Conservation (phyloP, 345 rosid genomes). For the Raphanus sativus region DNA sequence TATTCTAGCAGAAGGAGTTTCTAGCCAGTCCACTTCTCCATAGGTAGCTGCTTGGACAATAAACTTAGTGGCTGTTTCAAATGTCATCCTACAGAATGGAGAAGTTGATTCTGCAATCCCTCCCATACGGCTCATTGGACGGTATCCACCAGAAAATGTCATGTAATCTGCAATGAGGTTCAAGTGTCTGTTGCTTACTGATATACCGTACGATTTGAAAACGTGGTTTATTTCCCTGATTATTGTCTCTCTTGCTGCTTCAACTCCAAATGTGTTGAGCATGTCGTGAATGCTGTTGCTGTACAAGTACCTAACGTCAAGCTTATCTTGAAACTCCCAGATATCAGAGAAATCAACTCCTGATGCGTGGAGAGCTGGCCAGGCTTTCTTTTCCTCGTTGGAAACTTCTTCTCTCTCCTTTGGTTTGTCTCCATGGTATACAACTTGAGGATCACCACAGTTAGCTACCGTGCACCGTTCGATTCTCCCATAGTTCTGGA, state of each 20-base stretch:
- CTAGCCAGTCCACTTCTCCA: slow-evolving; percentile 69
- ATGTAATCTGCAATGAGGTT: slow-evolving; percentile 86
- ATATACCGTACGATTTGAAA: slow-evolving; percentile 73
- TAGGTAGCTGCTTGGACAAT: slow-evolving; percentile 80
- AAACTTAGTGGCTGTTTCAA: slow-evolving; percentile 90
- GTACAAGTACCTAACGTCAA: slow-evolving; percentile 79
- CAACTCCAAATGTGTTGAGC: slow-evolving; percentile 82
- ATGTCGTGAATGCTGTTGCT: slow-evolving; percentile 76
- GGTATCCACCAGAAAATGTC: slow-evolving; percentile 84
- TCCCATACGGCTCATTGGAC: slow-evolving; percentile 88
- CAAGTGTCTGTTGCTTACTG: slow-evolving; percentile 74
- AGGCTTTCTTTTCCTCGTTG: slow-evolving; percentile 49
- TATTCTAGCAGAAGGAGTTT: slow-evolving; percentile 82
- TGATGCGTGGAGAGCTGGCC: slow-evolving; percentile 66
- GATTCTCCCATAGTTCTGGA: slow-evolving; percentile 78
- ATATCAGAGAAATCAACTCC: slow-evolving; percentile 75
- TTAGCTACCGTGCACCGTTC: slow-evolving; percentile 58
- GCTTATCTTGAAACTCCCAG: slow-evolving; percentile 65
- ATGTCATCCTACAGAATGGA: slow-evolving; percentile 84
- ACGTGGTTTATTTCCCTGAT: slow-evolving; percentile 83
- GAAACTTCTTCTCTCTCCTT: slow-evolving; percentile 57
- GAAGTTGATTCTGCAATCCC: slow-evolving; percentile 80
- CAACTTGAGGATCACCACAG: slow-evolving; percentile 69
- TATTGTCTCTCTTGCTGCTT: slow-evolving; percentile 91
- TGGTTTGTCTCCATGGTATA: slow-evolving; percentile 74